Percentiles rank a stretch among this genome's conserved stretches.
Evolutionary conservation across 2,329 filamentous ascomycete genomes (phyloP).

Genomic region (Penicillium thymicola): DNA sequence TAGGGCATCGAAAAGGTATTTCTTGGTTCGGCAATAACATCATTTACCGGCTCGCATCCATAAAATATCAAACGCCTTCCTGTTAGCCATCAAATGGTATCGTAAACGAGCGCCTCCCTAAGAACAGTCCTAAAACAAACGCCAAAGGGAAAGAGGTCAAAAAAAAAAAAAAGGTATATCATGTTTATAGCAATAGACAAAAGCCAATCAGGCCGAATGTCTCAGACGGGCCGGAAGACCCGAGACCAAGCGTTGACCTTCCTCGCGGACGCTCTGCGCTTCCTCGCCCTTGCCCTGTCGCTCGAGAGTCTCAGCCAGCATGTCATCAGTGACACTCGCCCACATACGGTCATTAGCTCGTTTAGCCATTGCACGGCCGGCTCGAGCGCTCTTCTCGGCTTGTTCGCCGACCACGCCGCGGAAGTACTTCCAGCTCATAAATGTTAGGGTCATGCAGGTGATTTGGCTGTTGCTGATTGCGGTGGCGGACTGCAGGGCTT

Average conservation of each 20-base stretch:
- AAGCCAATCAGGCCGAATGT: slow-evolving; percentile 14
- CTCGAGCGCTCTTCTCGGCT: slow-evolving; percentile 70
- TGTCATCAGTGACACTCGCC: slow-evolving; percentile 76
- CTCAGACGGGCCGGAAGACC: slow-evolving; percentile 39
- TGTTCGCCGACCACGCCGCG: slow-evolving; percentile 77
- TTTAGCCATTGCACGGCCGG: slow-evolving; percentile 65
- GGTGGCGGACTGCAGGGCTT: slow-evolving; percentile 67
- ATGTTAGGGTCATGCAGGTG: slow-evolving; percentile 75
- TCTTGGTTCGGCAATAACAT: neutral
- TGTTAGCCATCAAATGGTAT: slow-evolving; percentile 31
- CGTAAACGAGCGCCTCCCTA: slow-evolving; percentile 23
- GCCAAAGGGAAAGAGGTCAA: neutral
- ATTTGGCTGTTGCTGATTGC: slow-evolving; percentile 72
- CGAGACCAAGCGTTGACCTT: slow-evolving; percentile 43
- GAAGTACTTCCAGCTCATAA: slow-evolving; percentile 82
- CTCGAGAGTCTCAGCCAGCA: slow-evolving; percentile 72
- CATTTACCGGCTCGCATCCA: neutral
- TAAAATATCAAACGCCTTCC: slow-evolving; percentile 20
- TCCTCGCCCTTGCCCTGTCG: slow-evolving; percentile 63
- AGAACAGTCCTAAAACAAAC: neutral
- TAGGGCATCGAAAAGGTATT: neutral
- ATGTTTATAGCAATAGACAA: neutral
- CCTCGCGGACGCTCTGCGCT: slow-evolving; percentile 46
- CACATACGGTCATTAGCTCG: slow-evolving; percentile 69
- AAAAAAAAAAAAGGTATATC: slow-evolving; percentile 5